These are phyloP conservation scores for Russula virescens DNA, from an alignment of 768 basidiomycete genomes.

Conservation along the genomic window DNA sequence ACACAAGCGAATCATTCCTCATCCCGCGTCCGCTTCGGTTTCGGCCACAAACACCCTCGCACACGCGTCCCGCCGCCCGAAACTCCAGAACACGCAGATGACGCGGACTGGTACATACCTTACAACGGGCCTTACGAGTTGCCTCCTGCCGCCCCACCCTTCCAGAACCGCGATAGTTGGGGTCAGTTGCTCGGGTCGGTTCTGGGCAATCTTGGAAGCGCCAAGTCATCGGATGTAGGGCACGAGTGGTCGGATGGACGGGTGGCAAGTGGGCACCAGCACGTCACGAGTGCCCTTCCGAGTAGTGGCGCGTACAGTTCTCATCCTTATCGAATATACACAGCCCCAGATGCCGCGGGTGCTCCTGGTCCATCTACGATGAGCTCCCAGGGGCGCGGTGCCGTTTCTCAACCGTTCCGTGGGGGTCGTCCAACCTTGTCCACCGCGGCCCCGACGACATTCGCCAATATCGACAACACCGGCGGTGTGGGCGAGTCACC, in stretches of 20 bases:
- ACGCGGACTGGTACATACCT: slow-evolving; percentile 57
- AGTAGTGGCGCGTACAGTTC: slow-evolving; percentile 21
- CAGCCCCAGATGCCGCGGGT: not conserved
- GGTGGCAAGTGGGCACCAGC: not conserved
- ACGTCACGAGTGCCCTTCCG: slow-evolving; percentile 26
- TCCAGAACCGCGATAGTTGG: slow-evolving; percentile 32
- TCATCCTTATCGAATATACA: slow-evolving; percentile 16
- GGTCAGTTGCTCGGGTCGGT: slow-evolving; percentile 29
- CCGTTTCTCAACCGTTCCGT: slow-evolving; percentile 32
- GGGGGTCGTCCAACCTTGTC: slow-evolving; percentile 17
- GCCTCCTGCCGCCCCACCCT: not conserved
- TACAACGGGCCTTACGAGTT: slow-evolving; percentile 59
- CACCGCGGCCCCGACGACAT: slow-evolving; percentile 35
- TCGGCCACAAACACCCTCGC: slow-evolving; percentile 25
- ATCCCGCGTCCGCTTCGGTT: slow-evolving; percentile 37
- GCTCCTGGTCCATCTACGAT: not conserved
- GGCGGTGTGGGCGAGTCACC: slow-evolving; percentile 70
- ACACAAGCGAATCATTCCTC: slow-evolving; percentile 30
- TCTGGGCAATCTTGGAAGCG: slow-evolving; percentile 21
- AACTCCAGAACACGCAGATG: slow-evolving; percentile 26
- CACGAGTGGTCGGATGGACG: not conserved
- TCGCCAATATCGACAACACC: slow-evolving; percentile 40
- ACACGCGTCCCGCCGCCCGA: slow-evolving; percentile 24
- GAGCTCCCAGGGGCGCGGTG: not conserved
- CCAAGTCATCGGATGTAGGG: slow-evolving; percentile 6